Evolutionary conservation across 2,329 filamentous ascomycete species (phyloP).

Genomic region (Calonectria montana): DNA sequence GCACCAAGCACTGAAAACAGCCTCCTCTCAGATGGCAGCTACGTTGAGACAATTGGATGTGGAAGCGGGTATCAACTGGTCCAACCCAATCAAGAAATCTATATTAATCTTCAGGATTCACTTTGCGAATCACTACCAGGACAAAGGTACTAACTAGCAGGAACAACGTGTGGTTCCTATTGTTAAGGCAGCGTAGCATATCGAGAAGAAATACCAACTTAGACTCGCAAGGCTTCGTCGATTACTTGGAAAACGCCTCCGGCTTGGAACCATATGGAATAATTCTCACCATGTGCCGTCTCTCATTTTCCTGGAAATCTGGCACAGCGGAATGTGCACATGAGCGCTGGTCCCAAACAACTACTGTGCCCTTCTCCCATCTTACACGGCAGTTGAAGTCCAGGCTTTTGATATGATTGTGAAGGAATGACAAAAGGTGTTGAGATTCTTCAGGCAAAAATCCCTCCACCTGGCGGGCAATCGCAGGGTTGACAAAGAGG

Average conservation of each 20-base stretch:
- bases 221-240: not conserved
- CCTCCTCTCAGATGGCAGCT: too few relatives aligned
- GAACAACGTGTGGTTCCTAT: not conserved
- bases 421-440: constrained; percentile 40
- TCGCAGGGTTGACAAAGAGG: constrained; percentile 46
- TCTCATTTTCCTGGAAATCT: constrained; percentile 44
- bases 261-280: constrained; percentile 44
- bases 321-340: constrained; percentile 44
- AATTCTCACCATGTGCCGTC: constrained; percentile 46
- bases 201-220: not conserved
- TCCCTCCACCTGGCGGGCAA: constrained; percentile 42
- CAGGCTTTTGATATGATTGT: constrained; percentile 45
- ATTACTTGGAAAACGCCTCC: constrained; percentile 16
- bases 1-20: not conserved
- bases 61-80: not conserved
- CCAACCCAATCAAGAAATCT: too few relatives aligned
- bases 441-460: constrained; percentile 47
- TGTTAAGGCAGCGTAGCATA: not conserved
- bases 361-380: constrained; percentile 45
- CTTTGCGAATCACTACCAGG: too few relatives aligned
- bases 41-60: not conserved
- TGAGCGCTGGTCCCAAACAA: constrained; percentile 45
- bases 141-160: too few relatives aligned
- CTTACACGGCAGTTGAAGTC: constrained; percentile 45
- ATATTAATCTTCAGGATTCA: too few relatives aligned